Evolutionary conservation across 148 eudicot species (phyloP), one percentile per base, ranked within the genome.

Genomic region (Camellia japonica): DNA sequence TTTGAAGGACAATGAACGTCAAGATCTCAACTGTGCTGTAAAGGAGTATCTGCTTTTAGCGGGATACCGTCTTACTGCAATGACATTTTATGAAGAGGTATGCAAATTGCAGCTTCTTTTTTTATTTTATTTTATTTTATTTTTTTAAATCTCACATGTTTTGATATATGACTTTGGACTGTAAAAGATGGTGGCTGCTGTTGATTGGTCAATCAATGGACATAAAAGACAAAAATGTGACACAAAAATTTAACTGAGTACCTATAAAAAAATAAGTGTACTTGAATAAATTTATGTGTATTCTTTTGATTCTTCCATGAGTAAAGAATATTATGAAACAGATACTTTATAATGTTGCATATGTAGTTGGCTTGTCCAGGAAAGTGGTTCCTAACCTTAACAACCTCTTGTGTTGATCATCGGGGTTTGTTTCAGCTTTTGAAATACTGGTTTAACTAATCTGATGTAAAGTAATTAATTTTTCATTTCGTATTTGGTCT

Each of bases 11-110:
- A 86, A 82, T 87, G 99, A 97, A 85, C 89, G 97, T 73, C 85
- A 85, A 81, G 98, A 97, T 86, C 90, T 97, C 75, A 97, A 97
- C 79, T 92, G 93, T 77, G 98, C 99, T 74, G 94, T 97, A 75
- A 94, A 97, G 85, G 97, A 94, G 76, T 94, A 97, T 88, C 80
- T 97, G 77, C 92, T 97, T 49, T 84, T 97, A 82, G 99, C 98
- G 62, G 99, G 99, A 77, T 94, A 97, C 72, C 99, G 99, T 80
- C 90, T 97, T 68, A 90, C 98, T 76, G 98, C 99, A 69, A 97
- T 94, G 99, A 97, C 99, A 74, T 97, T 96, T 87, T 94, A 91
- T 84, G 99, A 97, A 82, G 99, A 97, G 96, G 99, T 97, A 91
- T 58, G 15, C n/a, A 73, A 72, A 14, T 78, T 76, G 66, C 20